phyloP scores from a whole-genome alignment of 805 yeast species.

The Myxozyma nipponensis region DNA sequence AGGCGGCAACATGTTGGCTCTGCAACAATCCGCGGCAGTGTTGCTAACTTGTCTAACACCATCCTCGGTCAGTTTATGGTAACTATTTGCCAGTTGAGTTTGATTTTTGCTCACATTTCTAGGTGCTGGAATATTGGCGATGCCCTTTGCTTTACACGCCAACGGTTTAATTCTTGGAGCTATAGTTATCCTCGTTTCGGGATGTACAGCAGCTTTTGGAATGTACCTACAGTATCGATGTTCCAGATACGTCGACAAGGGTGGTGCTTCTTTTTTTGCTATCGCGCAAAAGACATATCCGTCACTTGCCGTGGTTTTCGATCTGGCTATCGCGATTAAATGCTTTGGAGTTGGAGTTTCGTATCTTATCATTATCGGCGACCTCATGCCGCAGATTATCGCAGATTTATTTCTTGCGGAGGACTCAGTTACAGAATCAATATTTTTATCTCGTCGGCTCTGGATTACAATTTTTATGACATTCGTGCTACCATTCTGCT shows the following conservation, averaged over 20 bases:
- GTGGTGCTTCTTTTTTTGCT: constrained; percentile 66
- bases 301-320: constrained; percentile 60
- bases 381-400: constrained; percentile 58
- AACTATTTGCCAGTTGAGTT: not conserved
- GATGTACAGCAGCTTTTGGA: constrained; percentile 63
- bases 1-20: constrained; percentile 11
- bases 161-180: constrained; percentile 61
- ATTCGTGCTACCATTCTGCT: constrained; percentile 60
- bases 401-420: constrained; percentile 27
- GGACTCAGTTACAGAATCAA: constrained; percentile 1
- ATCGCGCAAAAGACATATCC: constrained; percentile 69
- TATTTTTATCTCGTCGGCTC: constrained; percentile 37
- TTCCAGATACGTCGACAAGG: constrained; percentile 51
- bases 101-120: constrained; percentile 31
- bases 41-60: constrained; percentile 58
- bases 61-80: constrained; percentile 36
- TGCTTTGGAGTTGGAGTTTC: constrained; percentile 79
- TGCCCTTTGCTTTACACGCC: constrained; percentile 64
- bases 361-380: constrained; percentile 69
- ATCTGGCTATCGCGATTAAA: constrained; percentile 68
- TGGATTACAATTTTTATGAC: constrained; percentile 49
- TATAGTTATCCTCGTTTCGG: constrained; percentile 54
- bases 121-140: constrained; percentile 75
- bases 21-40: constrained; percentile 22
- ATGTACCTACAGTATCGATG: constrained; percentile 59